Percentiles rank a stretch among this genome's conserved stretches.
These are phyloP conservation scores for Sporodiniella umbellata DNA, from an alignment of 371 early-diverging fungal species.

Conservation along the genomic window DNA sequence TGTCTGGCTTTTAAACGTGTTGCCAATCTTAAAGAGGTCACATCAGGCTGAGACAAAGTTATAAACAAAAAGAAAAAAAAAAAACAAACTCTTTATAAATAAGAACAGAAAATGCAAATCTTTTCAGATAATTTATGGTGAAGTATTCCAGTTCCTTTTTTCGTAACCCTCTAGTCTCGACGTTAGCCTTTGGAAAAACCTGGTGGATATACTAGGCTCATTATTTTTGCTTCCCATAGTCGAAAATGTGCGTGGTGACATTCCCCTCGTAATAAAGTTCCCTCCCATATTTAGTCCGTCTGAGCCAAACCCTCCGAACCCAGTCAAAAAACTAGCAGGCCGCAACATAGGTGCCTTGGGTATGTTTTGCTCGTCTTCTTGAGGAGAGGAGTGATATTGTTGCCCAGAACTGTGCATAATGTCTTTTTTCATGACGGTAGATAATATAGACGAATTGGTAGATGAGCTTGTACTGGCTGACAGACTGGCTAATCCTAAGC, in stretches of 20 bases:
- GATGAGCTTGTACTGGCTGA: conserved; percentile 27
- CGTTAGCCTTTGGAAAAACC: conserved; percentile 45
- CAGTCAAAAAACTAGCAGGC: conserved; percentile 43
- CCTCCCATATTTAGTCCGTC: conserved; percentile 20
- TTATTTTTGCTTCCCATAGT: neutral
- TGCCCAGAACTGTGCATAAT: conserved; percentile 6
- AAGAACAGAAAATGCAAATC: too few species aligned
- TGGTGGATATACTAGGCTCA: conserved; percentile 43
- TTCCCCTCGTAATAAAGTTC: conserved; percentile 36
- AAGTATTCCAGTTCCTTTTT: conserved; percentile 9
- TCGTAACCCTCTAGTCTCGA: conserved; percentile 39
- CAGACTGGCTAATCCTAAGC: conserved; percentile 18
- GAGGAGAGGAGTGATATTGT: neutral
- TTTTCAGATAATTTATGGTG: neutral
- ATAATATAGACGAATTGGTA: conserved; percentile 21
- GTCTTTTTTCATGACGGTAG: conserved; percentile 20
- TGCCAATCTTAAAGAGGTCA: too few species aligned
- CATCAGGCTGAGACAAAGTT: neutral
- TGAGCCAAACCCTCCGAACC: conserved; percentile 34
- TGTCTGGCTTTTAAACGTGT: too few species aligned
- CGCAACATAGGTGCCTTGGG: conserved; percentile 22
- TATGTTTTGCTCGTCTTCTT: neutral
- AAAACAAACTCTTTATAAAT: neutral
- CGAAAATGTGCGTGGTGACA: conserved; percentile 23
- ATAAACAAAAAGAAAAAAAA: neutral